These are phyloP conservation scores for Parathielavia hyrcaniae DNA, from an alignment of 495 filamentous ascomycete genomes.

Conservation along the genomic window DNA sequence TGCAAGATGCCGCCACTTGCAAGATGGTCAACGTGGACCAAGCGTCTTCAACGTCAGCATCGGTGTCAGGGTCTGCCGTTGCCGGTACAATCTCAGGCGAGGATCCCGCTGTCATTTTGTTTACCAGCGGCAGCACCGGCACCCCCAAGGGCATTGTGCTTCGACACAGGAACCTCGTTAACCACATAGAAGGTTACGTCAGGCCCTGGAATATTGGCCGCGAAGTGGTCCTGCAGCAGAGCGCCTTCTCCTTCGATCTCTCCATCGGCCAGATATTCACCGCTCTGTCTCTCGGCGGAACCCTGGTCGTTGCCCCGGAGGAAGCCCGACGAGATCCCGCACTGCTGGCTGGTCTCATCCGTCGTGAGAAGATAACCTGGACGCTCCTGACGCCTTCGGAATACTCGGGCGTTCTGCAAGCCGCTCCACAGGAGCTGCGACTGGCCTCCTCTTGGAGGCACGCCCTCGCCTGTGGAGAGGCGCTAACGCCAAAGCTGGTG, in stretches of 20 bases:
- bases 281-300: conserved; percentile 26
- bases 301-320: conserved; percentile 19
- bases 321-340: conserved; percentile 22
- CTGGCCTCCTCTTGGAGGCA: conserved; percentile 20
- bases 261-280: conserved; percentile 29
- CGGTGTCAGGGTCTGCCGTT: too few relatives aligned
- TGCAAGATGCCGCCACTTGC: neutral
- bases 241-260: conserved; percentile 28
- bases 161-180: conserved; percentile 23
- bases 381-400: conserved; percentile 28
- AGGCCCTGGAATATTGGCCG: conserved; percentile 4
- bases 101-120: conserved; percentile 22
- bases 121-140: conserved; percentile 46
- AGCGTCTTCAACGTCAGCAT: neutral
- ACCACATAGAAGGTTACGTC: conserved; percentile 18
- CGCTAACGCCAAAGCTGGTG: neutral
- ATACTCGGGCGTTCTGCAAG: conserved; percentile 16
- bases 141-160: conserved; percentile 43
- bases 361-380: conserved; percentile 21
- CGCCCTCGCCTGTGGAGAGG: conserved; percentile 29
- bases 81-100: neutral
- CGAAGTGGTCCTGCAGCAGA: conserved; percentile 31
- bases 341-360: conserved; percentile 24
- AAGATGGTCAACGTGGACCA: neutral
- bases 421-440: conserved; percentile 16